Conservation (phyloP, 2,329 filamentous ascomycete species). For the Lomentospora prolificans region DNA sequence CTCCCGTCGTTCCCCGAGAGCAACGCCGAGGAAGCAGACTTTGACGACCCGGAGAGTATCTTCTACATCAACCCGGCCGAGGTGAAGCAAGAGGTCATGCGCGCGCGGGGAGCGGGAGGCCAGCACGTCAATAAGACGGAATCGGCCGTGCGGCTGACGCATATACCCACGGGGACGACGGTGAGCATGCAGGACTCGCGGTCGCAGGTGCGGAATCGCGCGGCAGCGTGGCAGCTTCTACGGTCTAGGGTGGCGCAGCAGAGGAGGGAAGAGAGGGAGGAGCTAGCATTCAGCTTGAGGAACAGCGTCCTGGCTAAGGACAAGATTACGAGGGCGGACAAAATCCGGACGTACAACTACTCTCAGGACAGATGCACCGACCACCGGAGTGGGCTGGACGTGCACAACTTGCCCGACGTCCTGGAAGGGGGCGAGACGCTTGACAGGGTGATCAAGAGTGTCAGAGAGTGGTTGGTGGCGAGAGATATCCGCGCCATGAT, state of each 20-base stretch:
- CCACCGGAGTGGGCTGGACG: conserved; percentile 70
- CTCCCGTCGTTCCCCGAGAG: conserved; percentile 68
- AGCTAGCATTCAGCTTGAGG: conserved; percentile 62
- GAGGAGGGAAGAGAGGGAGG: conserved; percentile 73
- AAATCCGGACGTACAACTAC: conserved; percentile 87
- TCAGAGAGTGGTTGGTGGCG: conserved; percentile 64
- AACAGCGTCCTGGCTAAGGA: conserved; percentile 70
- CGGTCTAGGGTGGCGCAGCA: conserved; percentile 73
- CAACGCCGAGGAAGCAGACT: conserved; percentile 43
- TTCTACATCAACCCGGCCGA: conserved; percentile 84
- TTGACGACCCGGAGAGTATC: conserved; percentile 78
- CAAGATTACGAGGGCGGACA: conserved; percentile 82
- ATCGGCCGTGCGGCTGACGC: conserved; percentile 86
- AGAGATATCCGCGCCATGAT: conserved; percentile 65
- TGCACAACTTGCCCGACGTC: conserved; percentile 74
- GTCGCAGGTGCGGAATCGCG: conserved; percentile 82
- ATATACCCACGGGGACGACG: conserved; percentile 74
- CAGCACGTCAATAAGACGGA: conserved; percentile 99
- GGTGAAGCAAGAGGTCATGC: conserved; percentile 79
- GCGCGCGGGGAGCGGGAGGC: conserved; percentile 81
- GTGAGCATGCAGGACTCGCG: conserved; percentile 90
- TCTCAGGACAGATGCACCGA: conserved; percentile 72
- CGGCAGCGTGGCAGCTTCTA: conserved; percentile 77
- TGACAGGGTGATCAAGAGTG: conserved; percentile 67
- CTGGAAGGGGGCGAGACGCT: conserved; percentile 63